phyloP scores from a whole-genome alignment of 805 yeast species.

The Debaryomyces hansenii region DNA sequence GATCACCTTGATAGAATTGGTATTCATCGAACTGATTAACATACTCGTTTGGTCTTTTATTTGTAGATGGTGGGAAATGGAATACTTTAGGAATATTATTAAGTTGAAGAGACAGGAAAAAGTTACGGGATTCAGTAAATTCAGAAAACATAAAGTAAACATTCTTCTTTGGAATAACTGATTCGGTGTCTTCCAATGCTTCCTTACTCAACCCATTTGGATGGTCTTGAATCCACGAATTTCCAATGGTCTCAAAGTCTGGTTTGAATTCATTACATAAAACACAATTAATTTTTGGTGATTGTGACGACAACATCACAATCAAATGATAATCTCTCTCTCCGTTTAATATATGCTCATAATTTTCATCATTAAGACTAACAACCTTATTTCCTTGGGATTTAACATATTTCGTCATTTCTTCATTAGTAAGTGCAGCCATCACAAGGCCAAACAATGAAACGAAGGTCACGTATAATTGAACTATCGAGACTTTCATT shows the following conservation, averaged over 20 bases:
- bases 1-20: conserved; percentile 48
- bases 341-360: conserved; percentile 54
- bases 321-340: conserved; percentile 71
- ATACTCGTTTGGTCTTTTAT: conserved; percentile 27
- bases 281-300: conserved; percentile 71
- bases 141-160: conserved; percentile 78
- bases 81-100: conserved; percentile 78
- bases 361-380: conserved; percentile 59
- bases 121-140: conserved; percentile 53
- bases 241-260: conserved; percentile 56
- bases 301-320: conserved; percentile 69
- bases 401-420: conserved; percentile 18
- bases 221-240: conserved; percentile 55
- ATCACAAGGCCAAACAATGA: conserved; percentile 13
- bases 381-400: conserved; percentile 19
- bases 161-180: conserved; percentile 18
- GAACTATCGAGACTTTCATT: conserved; percentile 3
- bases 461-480: conserved; percentile 7
- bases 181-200: conserved; percentile 39
- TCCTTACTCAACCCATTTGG: conserved; percentile 41
- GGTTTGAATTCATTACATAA: conserved; percentile 75
- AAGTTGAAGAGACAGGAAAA: conserved; percentile 55
- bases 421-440: conserved; percentile 24
- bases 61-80: conserved; percentile 54
- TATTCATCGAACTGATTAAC: conserved; percentile 35